Base-by-base conservation (phyloP, 2,329 filamentous ascomycete genomes). In the Conoideocrella luteorostrata region DNA sequence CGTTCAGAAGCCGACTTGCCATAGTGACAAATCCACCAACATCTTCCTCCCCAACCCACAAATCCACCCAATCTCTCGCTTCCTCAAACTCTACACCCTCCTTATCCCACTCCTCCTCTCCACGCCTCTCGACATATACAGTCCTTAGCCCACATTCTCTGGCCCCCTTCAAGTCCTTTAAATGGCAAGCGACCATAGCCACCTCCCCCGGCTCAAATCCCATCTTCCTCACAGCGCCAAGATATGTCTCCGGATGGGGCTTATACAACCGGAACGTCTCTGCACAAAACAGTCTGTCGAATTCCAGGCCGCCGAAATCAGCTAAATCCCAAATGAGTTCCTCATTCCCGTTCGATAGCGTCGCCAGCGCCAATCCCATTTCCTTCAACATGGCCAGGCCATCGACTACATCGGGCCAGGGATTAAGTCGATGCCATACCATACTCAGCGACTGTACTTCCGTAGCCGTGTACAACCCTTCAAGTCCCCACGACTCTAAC, bases 241-340 rank as follows among this genome's bases (percentile, higher is more conserved):
- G 69, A 56, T 93, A 93, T 2, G 83, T 80, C 41, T 61, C 68
- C 7, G 77, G 75, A 47, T 77, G 72, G 1, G 86, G 86, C 68
- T 93, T 93, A 61, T 91, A 93, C 1, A 78, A 79, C 35, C 71
- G 67, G 57, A 90, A 91, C 50, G 82, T 74, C 62, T 86, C 85
- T 0, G 80, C 78, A 7, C 80, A 86, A 47, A 84, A 68, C 30
- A 89, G 54, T 43, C 71, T 64, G 18, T 70, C 69, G 54, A 89
- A 91, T 0, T 72, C 73, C 40, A 90, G 70, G 4, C 63, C 61
- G 2, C 76, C 81, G 52, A 78, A 70, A 40, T 64, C 57, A 39
- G 75, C 64, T 39, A 93, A 70, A 56, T 91, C 86, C 3, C 66
- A 57, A 34, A 91, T 68, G n/a, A 91, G 66, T 2, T 70, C 65